Conservation (phyloP, 495 filamentous ascomycete species). For the Bacidia gigantensis region DNA sequence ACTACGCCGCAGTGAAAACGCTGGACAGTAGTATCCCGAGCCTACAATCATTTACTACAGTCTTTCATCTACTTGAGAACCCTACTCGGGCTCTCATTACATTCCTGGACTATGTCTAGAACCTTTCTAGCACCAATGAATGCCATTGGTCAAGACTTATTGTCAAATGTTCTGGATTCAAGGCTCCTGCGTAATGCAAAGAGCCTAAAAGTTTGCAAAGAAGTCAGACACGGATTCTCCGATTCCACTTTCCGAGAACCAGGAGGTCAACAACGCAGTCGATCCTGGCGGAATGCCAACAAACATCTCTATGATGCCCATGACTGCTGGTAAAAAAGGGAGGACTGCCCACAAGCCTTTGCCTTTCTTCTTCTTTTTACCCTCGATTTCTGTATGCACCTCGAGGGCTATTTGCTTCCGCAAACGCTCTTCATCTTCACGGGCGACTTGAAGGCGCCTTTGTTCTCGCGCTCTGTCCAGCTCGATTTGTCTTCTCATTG, state of each 20-base stretch:
- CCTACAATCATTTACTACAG: too few relatives aligned
- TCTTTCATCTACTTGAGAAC: too few relatives aligned
- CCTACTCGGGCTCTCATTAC: too few relatives aligned
- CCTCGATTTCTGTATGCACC: slow-evolving; percentile 14
- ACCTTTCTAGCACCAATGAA: too few relatives aligned
- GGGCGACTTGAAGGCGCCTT: slow-evolving; percentile 1
- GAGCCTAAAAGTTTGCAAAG: slow-evolving; percentile 6
- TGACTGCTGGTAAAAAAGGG: slow-evolving; percentile 13
- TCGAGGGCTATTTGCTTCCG: slow-evolving; percentile 9
- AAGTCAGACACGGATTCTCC: slow-evolving; percentile 11
- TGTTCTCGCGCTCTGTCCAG: slow-evolving; percentile 12
- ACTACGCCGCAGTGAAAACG: too few relatives aligned
- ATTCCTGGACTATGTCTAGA: too few relatives aligned
- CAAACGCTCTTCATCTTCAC: slow-evolving; percentile 12
- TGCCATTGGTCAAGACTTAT: too few relatives aligned
- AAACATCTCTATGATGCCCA: slow-evolving; percentile 17
- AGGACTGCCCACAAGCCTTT: slow-evolving; percentile 5
- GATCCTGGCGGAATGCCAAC: slow-evolving; percentile 16
- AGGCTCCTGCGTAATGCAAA: too few relatives aligned
- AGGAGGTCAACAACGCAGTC: slow-evolving; percentile 11
- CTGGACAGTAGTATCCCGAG: too few relatives aligned
- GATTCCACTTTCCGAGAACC: slow-evolving; percentile 11
- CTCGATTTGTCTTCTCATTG: slow-evolving; percentile 16
- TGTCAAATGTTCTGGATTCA: too few relatives aligned
- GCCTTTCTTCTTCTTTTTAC: slow-evolving; percentile 11